phyloP scores from a whole-genome alignment of 148 eudicot species.

The Drosera capensis region DNA sequence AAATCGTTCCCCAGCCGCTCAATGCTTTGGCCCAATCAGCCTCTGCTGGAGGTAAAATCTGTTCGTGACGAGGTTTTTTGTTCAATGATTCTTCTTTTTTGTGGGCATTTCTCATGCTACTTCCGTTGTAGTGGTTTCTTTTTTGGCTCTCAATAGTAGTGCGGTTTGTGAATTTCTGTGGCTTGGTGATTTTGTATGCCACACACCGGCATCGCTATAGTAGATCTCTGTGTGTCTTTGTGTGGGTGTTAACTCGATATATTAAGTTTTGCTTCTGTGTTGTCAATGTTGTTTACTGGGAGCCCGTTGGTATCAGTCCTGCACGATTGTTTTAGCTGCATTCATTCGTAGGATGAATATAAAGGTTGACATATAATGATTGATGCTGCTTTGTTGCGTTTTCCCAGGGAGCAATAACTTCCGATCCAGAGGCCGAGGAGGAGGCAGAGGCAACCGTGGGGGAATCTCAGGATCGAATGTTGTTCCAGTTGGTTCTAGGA shows the following conservation, averaged over 20 bases:
- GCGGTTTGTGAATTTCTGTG: too few relatives aligned
- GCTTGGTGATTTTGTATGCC: too few relatives aligned
- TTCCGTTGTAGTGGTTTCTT: not conserved
- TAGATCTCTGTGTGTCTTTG: too few relatives aligned
- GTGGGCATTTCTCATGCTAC: not conserved
- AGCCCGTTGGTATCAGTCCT: too few relatives aligned
- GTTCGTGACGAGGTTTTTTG: not conserved
- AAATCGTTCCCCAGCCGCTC: conserved; percentile 54
- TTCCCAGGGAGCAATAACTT: not conserved
- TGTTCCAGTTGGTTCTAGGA: not conserved
- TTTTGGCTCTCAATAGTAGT: too few relatives aligned
- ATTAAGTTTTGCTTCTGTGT: too few relatives aligned
- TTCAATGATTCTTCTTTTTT: not conserved
- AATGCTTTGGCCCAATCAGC: conserved; percentile 49
- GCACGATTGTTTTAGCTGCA: not conserved
- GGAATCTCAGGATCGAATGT: not conserved
- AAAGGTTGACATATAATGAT: not conserved
- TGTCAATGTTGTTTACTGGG: too few relatives aligned
- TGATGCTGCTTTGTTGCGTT: not conserved
- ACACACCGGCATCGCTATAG: too few relatives aligned
- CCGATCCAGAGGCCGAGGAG: not conserved
- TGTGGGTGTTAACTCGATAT: too few relatives aligned
- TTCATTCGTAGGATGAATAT: not conserved
- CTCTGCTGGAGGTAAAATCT: conserved; percentile 46
- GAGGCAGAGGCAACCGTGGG: not conserved